Conservation (phyloP, 1,139 yeast species). For the Zhuliangozyma blackwelliae region DNA sequence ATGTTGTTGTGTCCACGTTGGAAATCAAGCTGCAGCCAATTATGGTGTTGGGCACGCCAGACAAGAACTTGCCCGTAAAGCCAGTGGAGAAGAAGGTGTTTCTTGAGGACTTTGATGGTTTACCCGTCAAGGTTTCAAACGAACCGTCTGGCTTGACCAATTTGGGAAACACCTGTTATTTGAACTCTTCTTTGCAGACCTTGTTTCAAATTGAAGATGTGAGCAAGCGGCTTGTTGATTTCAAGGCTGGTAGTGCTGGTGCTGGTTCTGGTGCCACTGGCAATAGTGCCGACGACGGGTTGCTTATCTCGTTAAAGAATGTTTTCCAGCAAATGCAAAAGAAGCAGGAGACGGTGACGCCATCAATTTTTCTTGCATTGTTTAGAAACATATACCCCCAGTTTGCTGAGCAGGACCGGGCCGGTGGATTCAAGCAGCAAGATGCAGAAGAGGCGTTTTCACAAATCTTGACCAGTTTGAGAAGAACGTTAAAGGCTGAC, state of each 20-base stretch:
- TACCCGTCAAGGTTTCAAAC: conserved; percentile 27
- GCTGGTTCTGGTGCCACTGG: conserved; percentile 6
- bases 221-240: conserved; percentile 24
- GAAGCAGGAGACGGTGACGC: conserved; percentile 49
- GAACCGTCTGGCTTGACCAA: conserved; percentile 83
- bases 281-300: conserved; percentile 8
- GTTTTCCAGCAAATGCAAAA: conserved; percentile 45
- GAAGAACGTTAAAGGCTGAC: conserved; percentile 47
- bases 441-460: conserved; percentile 98
- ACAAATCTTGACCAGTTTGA: conserved; percentile 59
- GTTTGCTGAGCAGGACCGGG: conserved; percentile 67
- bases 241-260: conserved; percentile 5
- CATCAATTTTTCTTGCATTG: conserved; percentile 59
- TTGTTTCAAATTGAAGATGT: conserved; percentile 66
- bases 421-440: conserved; percentile 84
- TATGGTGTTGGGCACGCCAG: conserved; percentile 93
- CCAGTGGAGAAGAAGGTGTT: conserved; percentile 57
- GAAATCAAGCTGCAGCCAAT: conserved; percentile 65
- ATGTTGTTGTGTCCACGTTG: conserved; percentile 39
- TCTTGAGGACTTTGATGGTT: conserved; percentile 60
- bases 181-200: conserved; percentile 86
- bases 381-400: conserved; percentile 76
- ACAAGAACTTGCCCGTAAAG: conserved; percentile 55
- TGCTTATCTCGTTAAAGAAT: conserved; percentile 30
- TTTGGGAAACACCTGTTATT: conserved; percentile 92